Percentiles rank a stretch among this genome's conserved stretches.
Evolutionary conservation across 371 early-diverging fungal genomes (phyloP).

Genomic region (Umbelopsis sp.): DNA sequence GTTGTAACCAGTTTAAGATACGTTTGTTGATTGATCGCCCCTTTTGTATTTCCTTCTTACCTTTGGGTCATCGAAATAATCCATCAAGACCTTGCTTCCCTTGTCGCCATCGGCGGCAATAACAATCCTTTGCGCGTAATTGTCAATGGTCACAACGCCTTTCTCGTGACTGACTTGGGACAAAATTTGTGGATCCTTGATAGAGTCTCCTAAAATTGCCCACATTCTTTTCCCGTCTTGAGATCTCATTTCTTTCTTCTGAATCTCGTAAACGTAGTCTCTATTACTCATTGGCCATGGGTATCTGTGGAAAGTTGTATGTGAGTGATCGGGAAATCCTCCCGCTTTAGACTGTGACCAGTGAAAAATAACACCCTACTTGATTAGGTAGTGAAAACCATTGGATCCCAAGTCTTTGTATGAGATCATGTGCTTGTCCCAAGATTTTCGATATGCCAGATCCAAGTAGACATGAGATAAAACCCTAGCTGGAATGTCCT

Average conservation of each 20-base stretch:
- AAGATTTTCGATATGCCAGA: constrained; percentile 47
- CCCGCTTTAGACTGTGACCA: constrained; percentile 16
- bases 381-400: constrained; percentile 28
- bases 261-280: constrained; percentile 51
- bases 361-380: constrained; percentile 13
- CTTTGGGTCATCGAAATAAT: constrained; percentile 58
- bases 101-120: constrained; percentile 39
- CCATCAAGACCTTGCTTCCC: constrained; percentile 50
- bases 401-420: constrained; percentile 33
- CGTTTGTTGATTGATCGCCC: not conserved
- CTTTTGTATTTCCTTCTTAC: constrained; percentile 22
- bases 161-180: constrained; percentile 27
- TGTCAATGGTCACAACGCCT: constrained; percentile 51
- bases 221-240: constrained; percentile 32
- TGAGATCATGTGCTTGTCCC: constrained; percentile 51
- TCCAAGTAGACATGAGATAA: constrained; percentile 41
- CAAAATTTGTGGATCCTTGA: constrained; percentile 31
- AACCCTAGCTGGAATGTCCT: constrained; percentile 29
- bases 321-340: not conserved
- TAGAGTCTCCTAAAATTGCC: constrained; percentile 50
- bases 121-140: constrained; percentile 49
- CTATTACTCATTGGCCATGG: constrained; percentile 56
- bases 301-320: constrained; percentile 29
- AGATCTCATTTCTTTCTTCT: constrained; percentile 27
- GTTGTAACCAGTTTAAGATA: not conserved